Conservation (phyloP, 805 yeast species). For the Candida chilensis region DNA sequence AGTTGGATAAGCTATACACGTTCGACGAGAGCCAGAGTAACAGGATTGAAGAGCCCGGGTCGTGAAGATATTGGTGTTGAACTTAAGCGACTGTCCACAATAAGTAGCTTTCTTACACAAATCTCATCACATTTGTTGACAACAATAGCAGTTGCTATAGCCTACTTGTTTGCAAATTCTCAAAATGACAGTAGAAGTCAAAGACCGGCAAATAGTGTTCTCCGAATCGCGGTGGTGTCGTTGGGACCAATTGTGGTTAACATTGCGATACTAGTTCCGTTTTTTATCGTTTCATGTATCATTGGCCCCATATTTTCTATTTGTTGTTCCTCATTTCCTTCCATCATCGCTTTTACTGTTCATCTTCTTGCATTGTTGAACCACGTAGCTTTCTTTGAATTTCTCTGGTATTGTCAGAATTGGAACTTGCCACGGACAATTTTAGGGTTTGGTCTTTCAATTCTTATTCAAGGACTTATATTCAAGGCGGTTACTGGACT, state of each 20-base stretch:
- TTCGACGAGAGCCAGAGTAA: conserved; percentile 39
- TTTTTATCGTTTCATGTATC: conserved; percentile 34
- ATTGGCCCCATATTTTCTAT: conserved; percentile 40
- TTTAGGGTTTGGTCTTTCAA: conserved; percentile 48
- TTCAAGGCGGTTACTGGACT: conserved; percentile 41
- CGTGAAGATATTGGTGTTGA: conserved; percentile 31
- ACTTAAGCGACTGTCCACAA: conserved; percentile 38
- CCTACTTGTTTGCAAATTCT: conserved; percentile 45
- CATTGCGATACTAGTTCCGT: conserved; percentile 14
- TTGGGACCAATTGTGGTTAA: conserved; percentile 40
- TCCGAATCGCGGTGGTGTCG: conserved; percentile 34
- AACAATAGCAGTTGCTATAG: conserved; percentile 24
- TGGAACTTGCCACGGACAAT: conserved; percentile 55
- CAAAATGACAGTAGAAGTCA: conserved; percentile 32
- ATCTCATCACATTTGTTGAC: conserved; percentile 25
- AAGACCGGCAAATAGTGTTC: conserved; percentile 26
- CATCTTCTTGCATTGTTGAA: conserved; percentile 45
- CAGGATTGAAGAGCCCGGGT: conserved; percentile 43
- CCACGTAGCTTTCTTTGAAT: conserved; percentile 48
- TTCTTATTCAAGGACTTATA: conserved; percentile 48
- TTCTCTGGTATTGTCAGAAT: conserved; percentile 60
- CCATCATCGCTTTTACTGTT: conserved; percentile 44
- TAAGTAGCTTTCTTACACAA: conserved; percentile 31
- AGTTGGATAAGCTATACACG: conserved; percentile 43
- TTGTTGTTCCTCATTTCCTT: conserved; percentile 36